Evolutionary conservation across 2,329 filamentous ascomycete genomes (phyloP).

Genomic region (Botrytis paeoniae): DNA sequence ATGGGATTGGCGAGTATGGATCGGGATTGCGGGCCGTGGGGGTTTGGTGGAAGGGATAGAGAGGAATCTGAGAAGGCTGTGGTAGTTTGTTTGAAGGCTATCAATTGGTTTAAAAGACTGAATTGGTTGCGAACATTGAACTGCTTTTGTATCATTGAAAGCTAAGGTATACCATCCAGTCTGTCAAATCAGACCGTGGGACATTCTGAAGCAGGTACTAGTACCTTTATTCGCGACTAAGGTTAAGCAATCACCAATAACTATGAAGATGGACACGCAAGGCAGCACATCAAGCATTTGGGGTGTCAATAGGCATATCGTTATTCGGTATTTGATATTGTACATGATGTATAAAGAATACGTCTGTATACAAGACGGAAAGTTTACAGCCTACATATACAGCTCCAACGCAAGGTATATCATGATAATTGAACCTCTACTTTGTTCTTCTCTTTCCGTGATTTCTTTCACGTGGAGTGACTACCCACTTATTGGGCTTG

Average conservation of each 20-base stretch:
- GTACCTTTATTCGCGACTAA: neutral
- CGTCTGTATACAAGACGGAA: neutral
- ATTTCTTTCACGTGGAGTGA: conserved; percentile 79
- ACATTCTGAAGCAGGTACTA: neutral
- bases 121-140: neutral
- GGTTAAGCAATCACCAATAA: neutral
- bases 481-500: conserved; percentile 90
- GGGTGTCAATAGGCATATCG: neutral
- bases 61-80: neutral
- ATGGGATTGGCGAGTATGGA: neutral
- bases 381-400: neutral
- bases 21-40: neutral
- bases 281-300: neutral
- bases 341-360: neutral
- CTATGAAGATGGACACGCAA: neutral
- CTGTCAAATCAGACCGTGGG: neutral
- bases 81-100: neutral
- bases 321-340: neutral
- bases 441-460: conserved; percentile 82
- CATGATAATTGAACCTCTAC: conserved; percentile 38
- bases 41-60: neutral
- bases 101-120: neutral
- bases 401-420: neutral
- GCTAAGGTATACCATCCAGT: neutral
- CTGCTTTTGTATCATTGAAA: neutral